Evolutionary conservation across 2,329 filamentous ascomycete species (phyloP), one percentile per base, ranked within the genome.

Genomic region (Sporothrix humicola): DNA sequence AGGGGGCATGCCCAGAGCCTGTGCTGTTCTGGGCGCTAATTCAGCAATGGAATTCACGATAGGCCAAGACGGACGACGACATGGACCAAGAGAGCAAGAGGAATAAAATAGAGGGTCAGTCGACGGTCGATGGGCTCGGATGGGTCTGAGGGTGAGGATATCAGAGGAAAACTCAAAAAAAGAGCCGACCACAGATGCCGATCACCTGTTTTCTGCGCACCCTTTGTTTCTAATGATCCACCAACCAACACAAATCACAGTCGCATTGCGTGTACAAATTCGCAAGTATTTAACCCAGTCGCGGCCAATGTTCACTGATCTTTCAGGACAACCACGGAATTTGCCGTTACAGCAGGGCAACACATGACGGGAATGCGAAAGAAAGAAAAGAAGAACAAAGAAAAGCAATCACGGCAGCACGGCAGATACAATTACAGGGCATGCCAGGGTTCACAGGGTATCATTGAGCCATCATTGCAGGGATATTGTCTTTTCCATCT

Each of bases 1-100:
- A 23, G 26, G 42, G 42, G 61, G 42, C 58, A 37, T 63, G 59
- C 20, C 58, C 8, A 15, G 52, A 56, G 20, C 52, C 2, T 56
- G 48, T 52, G 20, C 20, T 56, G 17, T 56, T 26, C 61, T 26
- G 61, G 42, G 61, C 61, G 61, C 61, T 66, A 66, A 17, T 26
- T 26, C 31, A 37, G 26, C 61, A 48, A 5, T 66, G 37, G 20
- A 26, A 48, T 66, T 26, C n/a, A 48, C 12, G 61, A 48, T 20
- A 15, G 31, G 42, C 37, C 61, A 66, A 26, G 42, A 26, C 61
- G 61, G 61, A 65, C 15, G 37, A 63, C 59, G 9, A 63, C 15
- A 46, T 3, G 31, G 31, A 44, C 26, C 26, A 59, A 59, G 26
- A 26, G 23, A 26, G 23, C 23, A 26, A 26, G 23, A 26, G 23